Base-by-base conservation (phyloP, 2,329 filamentous ascomycete species). In the Sporothrix globosa region DNA sequence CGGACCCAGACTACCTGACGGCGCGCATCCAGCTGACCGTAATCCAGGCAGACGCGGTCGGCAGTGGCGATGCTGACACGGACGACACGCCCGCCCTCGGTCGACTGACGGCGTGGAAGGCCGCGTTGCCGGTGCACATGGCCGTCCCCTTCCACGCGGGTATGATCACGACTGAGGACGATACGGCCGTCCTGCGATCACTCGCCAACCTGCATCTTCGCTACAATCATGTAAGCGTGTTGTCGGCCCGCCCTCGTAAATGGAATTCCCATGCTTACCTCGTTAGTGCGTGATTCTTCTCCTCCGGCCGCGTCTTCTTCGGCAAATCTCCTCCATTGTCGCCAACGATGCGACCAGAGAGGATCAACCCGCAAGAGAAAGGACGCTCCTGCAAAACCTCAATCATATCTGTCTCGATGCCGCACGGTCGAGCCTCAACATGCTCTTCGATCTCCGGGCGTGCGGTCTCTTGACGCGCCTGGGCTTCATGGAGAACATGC, bases 401-500 rank as follows among this genome's bases (percentile, higher is more conserved):
- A 70, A 66, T 46, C 34, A 48, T 0, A 41, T 56, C 10, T 70
- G 68, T 39, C 60, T 66, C 24, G 14, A 27, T 5, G 27, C 68
- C 2, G 68, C 68, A 3, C 68, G 68, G 34, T 52, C 68, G 1
- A 69, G 56, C 24, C 27, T 69, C 17, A 27, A 41, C 39, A 66
- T 48, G 19, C 21, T 70, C 1, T 24, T 70, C 9, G 44, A 48
- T 7, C n/a, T 70, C 9, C 65, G 54, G 14, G 10, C 27, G 1
- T 48, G 41, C n/a, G 54, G 54, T 9, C 48, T 70, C 2, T 17
- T 70, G 21, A 27, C 53, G 6, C 53, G 24, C 4, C 52, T 66
- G 14, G 69, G 63, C 5, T 68, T 70, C 46, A 70, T 70, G 69
- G 69, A 70, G 24, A 68, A 67, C 65, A 68, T 70, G 63, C 69